A percentile compares a stretch with the other conserved stretches of the same genome.
phyloP scores from a whole-genome alignment of 208 protist species.

The Trypanosoma avium region DNA sequence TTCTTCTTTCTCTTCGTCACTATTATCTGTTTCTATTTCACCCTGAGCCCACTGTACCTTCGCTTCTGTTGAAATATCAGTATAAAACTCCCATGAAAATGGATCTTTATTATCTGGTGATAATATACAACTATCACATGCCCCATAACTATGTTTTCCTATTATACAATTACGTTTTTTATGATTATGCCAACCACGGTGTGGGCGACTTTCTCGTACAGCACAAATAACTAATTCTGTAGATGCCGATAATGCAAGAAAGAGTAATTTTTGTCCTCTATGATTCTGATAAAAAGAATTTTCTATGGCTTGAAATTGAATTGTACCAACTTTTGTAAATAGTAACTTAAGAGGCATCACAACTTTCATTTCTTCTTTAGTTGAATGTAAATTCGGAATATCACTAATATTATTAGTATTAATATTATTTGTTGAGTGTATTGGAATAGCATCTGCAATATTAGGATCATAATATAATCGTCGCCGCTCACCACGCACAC shows the following conservation, averaged over 20 bases:
- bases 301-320: conserved; percentile 13
- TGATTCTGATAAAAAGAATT: conserved; percentile 2
- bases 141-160: neutral
- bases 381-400: neutral
- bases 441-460: neutral
- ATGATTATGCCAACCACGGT: conserved; percentile 52
- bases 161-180: neutral
- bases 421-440: neutral
- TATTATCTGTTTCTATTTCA: conserved; percentile 18
- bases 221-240: conserved; percentile 64
- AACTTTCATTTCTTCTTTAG: neutral
- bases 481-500: conserved; percentile 52
- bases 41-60: conserved; percentile 58
- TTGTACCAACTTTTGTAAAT: conserved; percentile 21
- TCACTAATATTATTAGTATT: neutral
- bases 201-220: conserved; percentile 57
- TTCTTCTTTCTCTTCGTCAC: too few species aligned
- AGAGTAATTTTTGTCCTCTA: conserved; percentile 42
- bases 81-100: conserved; percentile 36
- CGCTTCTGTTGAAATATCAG: conserved; percentile 43
- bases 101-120: conserved; percentile 26
- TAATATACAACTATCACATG: conserved; percentile 10
- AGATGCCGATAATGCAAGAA: conserved; percentile 41
- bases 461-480: conserved; percentile 27
- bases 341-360: conserved; percentile 29